Evolutionary conservation across 768 basidiomycete genomes (phyloP).

Genomic region (Serendipita sp.): DNA sequence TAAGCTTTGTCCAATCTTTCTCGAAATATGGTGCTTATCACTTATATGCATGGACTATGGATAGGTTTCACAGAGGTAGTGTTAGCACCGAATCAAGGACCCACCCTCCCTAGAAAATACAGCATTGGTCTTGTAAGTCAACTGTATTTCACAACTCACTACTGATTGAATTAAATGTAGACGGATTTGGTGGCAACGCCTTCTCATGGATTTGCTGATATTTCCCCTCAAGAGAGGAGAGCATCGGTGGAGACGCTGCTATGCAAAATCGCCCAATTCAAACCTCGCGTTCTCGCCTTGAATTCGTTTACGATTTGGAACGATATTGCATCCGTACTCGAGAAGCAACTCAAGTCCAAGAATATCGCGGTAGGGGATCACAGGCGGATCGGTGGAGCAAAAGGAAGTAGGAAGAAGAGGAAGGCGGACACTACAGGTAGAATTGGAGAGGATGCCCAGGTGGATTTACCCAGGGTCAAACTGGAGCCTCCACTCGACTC

Average conservation of each 20-base stretch:
- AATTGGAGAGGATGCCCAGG: background rate
- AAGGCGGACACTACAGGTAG: background rate
- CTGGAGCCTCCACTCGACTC: background rate
- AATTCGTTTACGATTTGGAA: conserved; percentile 2
- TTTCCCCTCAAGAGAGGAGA: background rate
- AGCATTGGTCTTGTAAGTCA: background rate
- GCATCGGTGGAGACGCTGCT: background rate
- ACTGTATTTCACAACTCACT: background rate
- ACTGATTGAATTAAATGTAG: background rate
- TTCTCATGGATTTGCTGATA: background rate
- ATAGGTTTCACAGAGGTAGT: background rate
- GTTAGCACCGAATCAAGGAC: background rate
- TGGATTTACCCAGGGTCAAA: background rate
- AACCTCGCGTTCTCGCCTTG: background rate
- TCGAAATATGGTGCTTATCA: background rate
- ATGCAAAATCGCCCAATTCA: background rate
- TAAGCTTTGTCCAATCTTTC: background rate
- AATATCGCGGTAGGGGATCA: background rate
- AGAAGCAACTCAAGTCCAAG: background rate
- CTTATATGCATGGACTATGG: background rate
- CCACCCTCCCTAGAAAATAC: background rate
- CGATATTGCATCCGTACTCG: background rate
- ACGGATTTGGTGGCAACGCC: background rate
- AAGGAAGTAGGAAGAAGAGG: too few species aligned
- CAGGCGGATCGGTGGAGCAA: too few species aligned